Evolutionary conservation across 2,329 filamentous ascomycete genomes (phyloP).

Genomic region (Alternaria postmessia): DNA sequence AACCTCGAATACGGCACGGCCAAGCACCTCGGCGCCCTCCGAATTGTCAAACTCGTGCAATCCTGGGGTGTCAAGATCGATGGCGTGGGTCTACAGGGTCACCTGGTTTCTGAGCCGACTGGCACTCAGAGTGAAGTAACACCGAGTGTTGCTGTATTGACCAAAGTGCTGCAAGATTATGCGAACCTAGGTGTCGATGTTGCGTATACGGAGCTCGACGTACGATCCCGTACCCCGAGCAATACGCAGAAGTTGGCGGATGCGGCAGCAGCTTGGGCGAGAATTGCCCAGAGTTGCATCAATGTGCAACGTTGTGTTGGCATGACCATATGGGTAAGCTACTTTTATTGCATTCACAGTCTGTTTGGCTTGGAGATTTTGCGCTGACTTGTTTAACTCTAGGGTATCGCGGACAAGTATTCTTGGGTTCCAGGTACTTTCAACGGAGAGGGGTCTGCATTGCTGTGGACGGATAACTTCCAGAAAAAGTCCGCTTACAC

Average conservation of each 20-base stretch:
- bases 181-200: slow-evolving; percentile 64
- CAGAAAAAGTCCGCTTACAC: slow-evolving; percentile 45
- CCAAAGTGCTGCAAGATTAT: slow-evolving; percentile 60
- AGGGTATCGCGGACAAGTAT: slow-evolving; percentile 45
- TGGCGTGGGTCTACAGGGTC: slow-evolving; percentile 68
- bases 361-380: neutral
- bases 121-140: slow-evolving; percentile 52
- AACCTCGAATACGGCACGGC: slow-evolving; percentile 66
- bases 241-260: slow-evolving; percentile 52
- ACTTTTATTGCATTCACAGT: neutral
- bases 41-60: slow-evolving; percentile 48
- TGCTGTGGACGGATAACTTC: slow-evolving; percentile 43
- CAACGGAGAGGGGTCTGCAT: slow-evolving; percentile 44
- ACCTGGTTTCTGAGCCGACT: slow-evolving; percentile 62
- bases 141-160: slow-evolving; percentile 56
- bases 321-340: slow-evolving; percentile 57
- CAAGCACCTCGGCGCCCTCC: slow-evolving; percentile 45
- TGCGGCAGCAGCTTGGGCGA: slow-evolving; percentile 55
- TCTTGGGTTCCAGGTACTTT: slow-evolving; percentile 50
- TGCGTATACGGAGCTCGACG: slow-evolving; percentile 69
- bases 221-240: slow-evolving; percentile 59
- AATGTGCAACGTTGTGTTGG: slow-evolving; percentile 47
- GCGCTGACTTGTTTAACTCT: slow-evolving; percentile 11
- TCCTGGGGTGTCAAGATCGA: slow-evolving; percentile 60
- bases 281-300: slow-evolving; percentile 46